phyloP scores from a whole-genome alignment of 78 protist genomes.

The Bodo saltans region DNA sequence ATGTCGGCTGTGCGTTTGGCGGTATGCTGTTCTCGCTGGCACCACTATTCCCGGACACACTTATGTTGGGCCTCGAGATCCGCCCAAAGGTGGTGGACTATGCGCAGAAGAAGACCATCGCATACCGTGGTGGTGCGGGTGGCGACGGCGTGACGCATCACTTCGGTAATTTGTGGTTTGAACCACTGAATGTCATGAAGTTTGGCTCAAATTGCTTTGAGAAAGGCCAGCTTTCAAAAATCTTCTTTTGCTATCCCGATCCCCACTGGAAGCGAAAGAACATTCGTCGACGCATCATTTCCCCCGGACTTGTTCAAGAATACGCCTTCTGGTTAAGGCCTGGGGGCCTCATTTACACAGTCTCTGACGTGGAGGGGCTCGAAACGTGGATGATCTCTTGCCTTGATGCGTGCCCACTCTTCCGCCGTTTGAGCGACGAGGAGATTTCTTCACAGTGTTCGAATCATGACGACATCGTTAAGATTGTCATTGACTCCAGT shows the following conservation, averaged over 20 bases:
- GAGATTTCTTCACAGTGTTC: not conserved
- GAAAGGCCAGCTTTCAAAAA: conserved; percentile 70
- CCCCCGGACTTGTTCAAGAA: conserved; percentile 63
- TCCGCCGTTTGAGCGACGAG: conserved; percentile 30
- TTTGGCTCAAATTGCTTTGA: conserved; percentile 74
- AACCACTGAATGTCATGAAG: conserved; percentile 85
- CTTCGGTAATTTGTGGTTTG: conserved; percentile 70
- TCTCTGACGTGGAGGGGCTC: conserved; percentile 84
- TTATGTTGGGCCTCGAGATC: conserved; percentile 84
- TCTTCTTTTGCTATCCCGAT: conserved; percentile 91
- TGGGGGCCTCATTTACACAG: conserved; percentile 79
- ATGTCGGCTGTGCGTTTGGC: conserved; percentile 94
- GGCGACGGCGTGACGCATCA: not conserved
- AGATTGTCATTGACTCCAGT: not conserved
- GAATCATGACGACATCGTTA: no score
- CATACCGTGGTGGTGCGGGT: not conserved
- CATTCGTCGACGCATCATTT: conserved; percentile 80
- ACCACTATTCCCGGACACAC: conserved; percentile 50
- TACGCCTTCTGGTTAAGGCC: conserved; percentile 72
- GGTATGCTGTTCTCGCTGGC: conserved; percentile 55
- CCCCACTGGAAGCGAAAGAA: conserved; percentile 90
- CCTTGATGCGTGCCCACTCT: conserved; percentile 74
- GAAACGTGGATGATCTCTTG: conserved; percentile 79
- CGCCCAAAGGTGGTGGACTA: conserved; percentile 69
- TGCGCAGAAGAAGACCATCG: conserved; percentile 27